Conservation (phyloP, 805 yeast genomes). For the Zygosaccharomyces siamensis region DNA sequence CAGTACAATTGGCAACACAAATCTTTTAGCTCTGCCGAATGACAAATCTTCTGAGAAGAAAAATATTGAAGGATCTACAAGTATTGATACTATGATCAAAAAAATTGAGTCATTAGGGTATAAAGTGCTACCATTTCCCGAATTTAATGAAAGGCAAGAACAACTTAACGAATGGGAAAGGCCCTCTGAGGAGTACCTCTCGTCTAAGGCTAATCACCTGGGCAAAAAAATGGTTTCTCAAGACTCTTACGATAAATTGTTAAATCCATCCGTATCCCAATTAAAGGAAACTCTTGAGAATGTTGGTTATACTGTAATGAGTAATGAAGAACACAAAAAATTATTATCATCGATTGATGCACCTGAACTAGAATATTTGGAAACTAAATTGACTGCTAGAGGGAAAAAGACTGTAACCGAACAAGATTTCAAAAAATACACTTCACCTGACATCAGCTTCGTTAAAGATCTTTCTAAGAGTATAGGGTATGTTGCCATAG, state of each 20-base stretch:
- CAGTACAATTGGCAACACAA: slow-evolving; percentile 23
- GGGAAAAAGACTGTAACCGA: slow-evolving; percentile 17
- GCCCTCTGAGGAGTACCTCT: slow-evolving; percentile 16
- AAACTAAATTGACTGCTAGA: slow-evolving; percentile 3
- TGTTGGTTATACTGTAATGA: slow-evolving; percentile 6
- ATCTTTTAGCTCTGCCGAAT: slow-evolving; percentile 29
- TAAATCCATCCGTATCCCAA: slow-evolving; percentile 5
- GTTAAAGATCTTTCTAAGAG: slow-evolving; percentile 1
- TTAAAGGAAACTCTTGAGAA: neutral
- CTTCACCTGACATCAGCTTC: slow-evolving; percentile 1
- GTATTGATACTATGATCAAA: slow-evolving; percentile 5
- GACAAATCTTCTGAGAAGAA: slow-evolving; percentile 14
- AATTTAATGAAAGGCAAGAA: slow-evolving; percentile 10
- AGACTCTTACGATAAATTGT: slow-evolving; percentile 11
- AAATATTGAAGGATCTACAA: neutral
- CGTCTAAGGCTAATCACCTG: slow-evolving; percentile 11
- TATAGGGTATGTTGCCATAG: slow-evolving; percentile 19
- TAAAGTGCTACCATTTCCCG: slow-evolving; percentile 8
- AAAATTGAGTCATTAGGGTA: slow-evolving; percentile 8
- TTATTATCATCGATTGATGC: slow-evolving; percentile 2
- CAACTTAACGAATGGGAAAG: slow-evolving; percentile 13
- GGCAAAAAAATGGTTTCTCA: slow-evolving; percentile 24
- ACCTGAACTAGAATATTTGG: slow-evolving; percentile 21
- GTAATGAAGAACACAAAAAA: slow-evolving; percentile 6
- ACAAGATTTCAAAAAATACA: slow-evolving; percentile 10